Percentiles rank a stretch among this genome's conserved stretches.
Evolutionary conservation across 495 filamentous ascomycete genomes (phyloP).

Genomic region (Penicillium arizonense): DNA sequence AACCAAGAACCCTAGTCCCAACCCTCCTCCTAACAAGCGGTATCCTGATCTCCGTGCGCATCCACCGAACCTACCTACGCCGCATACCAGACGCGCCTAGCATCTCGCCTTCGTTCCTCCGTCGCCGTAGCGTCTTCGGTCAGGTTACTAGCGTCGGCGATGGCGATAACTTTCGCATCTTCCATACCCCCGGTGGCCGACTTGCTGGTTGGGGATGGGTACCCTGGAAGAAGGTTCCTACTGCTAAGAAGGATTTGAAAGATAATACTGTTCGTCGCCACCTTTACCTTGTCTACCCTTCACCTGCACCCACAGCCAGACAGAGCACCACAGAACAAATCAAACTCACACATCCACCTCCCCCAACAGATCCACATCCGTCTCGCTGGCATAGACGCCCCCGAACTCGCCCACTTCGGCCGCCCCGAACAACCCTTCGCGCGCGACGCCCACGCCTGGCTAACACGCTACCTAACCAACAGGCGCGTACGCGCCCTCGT

Average conservation of each 20-base stretch:
- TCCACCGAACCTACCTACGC: constrained; percentile 65
- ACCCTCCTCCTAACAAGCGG: constrained; percentile 67
- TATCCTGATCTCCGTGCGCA: constrained; percentile 54
- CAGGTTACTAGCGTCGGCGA: constrained; percentile 92
- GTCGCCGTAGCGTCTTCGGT: constrained; percentile 73
- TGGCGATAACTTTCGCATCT: constrained; percentile 91
- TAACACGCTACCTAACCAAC: constrained; percentile 67
- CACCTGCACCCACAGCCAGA: background rate
- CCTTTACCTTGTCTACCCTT: background rate
- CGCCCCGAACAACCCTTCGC: constrained; percentile 80
- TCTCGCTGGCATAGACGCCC: constrained; percentile 88
- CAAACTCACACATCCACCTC: background rate
- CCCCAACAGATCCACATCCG: constrained; percentile 67
- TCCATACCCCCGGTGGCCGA: constrained; percentile 88
- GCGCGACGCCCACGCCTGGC: constrained; percentile 75
- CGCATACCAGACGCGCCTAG: constrained; percentile 72
- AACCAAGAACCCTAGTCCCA: constrained; percentile 63
- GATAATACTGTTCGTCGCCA: constrained; percentile 66
- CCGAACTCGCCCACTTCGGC: constrained; percentile 90
- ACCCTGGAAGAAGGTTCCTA: constrained; percentile 69
- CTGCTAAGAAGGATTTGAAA: constrained; percentile 61
- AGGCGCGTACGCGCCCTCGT: constrained; percentile 77
- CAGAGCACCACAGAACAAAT: background rate
- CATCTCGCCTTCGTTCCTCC: constrained; percentile 66
- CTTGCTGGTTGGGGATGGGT: constrained; percentile 90